Evolutionary conservation across 106 monocot species (phyloP).

Genomic region (Alisma plantagoaquatica): DNA sequence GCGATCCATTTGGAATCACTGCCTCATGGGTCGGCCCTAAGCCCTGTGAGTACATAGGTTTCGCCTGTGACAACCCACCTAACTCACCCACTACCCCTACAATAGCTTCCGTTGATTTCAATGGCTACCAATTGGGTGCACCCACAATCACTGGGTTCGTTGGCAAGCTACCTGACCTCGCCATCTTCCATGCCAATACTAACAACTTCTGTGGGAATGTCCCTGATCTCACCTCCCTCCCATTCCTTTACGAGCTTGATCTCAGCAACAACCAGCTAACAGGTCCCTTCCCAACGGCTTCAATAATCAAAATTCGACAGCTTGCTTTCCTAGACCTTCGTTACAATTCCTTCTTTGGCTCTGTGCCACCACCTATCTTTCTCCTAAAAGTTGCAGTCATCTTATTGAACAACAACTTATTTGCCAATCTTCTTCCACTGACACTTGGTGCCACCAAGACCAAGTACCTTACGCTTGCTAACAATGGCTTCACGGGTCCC

Average conservation of each 20-base stretch:
- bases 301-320: neutral
- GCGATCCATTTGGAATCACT: conserved; percentile 28
- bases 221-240: conserved; percentile 14
- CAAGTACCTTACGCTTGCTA: conserved; percentile 21
- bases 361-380: conserved; percentile 24
- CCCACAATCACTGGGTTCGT: conserved; percentile 14
- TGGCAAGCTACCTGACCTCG: conserved; percentile 16
- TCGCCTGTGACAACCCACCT: conserved; percentile 25
- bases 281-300: conserved; percentile 8
- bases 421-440: conserved; percentile 1
- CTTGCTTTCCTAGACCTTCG: conserved; percentile 19
- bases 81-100: neutral
- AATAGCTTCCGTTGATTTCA: conserved; percentile 22
- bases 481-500: conserved; percentile 16
- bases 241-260: conserved; percentile 23
- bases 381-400: conserved; percentile 7
- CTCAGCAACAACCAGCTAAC: conserved; percentile 17
- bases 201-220: conserved; percentile 23
- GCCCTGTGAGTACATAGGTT: conserved; percentile 44
- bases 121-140: conserved; percentile 11
- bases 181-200: conserved; percentile 26
- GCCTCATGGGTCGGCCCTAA: conserved; percentile 14
- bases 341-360: conserved; percentile 27
- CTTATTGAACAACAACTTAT: conserved; percentile 28
- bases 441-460: conserved; percentile 9